Base-by-base conservation (phyloP, 176 grass and related monocot genomes). In the Avena eriantha region DNA sequence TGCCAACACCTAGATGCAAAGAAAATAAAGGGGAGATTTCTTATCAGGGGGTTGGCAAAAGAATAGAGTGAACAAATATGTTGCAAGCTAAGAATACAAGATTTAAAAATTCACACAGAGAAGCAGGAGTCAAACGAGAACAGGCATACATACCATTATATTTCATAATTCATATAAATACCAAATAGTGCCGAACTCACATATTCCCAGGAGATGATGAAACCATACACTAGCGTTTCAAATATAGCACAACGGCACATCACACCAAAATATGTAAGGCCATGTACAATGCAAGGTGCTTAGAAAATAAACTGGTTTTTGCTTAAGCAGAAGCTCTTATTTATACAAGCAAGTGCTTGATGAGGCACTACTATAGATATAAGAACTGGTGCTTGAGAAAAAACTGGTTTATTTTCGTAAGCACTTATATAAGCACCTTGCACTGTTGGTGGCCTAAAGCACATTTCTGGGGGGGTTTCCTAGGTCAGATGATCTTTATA, bases 1-100 rank as follows among this genome's bases (percentile, higher is more conserved):
- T 94, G 77, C 92, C 92, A 33, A 94, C 92, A 89, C 92, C 92
- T 94, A 55, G 58, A 87, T 19, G 64, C 12, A 53, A 10, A 18
- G 39, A 80, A 72, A 69, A 66, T 1, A 56, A 78, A 47, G 12
- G 22, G 17, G 16, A 75, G 14, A 49, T 10, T 76, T 71, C 48
- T 12, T 56, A 71, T 71, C 4, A 73, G 26, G 26, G 36, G 64
- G 36, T 22, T 15, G 8, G 60, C 29, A 73, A 46, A 55, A 19
- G 35, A 82, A 68, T 70, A 71, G 35, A 56, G 18, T 71, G 33
- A 71, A 82, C 19, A 51, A 19, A 48, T 13, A 81, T 50, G 22
- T 19, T 21, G 26, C 24, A 81, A 81, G 6, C 43, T 68, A 68
- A 31, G 1, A 67, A 50, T 49, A 13, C 22, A 71, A 33, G 19